Conservation (phyloP, 2,329 filamentous ascomycete species). For the Fusarium denticulatum region DNA sequence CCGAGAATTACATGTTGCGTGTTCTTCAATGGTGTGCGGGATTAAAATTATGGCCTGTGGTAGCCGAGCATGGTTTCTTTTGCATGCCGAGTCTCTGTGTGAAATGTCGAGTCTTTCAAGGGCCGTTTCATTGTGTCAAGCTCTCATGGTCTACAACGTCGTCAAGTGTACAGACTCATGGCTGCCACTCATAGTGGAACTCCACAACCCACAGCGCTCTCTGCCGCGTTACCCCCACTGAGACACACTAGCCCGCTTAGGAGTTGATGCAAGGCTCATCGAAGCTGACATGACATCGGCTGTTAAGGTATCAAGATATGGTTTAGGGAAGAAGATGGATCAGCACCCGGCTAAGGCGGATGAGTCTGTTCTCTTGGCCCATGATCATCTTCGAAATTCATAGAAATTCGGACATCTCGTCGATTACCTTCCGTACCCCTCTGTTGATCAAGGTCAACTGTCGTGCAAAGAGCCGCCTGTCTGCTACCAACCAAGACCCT, state of each 20-base stretch:
- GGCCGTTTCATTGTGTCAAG: not conserved
- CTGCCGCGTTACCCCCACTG: slow-evolving; percentile 14
- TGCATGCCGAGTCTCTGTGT: not conserved
- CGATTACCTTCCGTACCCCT: not conserved
- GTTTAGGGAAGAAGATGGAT: slow-evolving; percentile 5
- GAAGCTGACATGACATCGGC: slow-evolving; percentile 1
- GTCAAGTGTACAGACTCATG: not conserved
- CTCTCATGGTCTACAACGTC: not conserved
- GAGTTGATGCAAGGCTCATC: slow-evolving; percentile 19
- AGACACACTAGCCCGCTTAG: slow-evolving; percentile 28
- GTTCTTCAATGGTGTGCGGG: not conserved
- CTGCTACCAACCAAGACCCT: slow-evolving; percentile 30
- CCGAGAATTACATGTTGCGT: not conserved
- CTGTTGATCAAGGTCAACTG: slow-evolving; percentile 17
- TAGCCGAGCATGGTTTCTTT: not conserved
- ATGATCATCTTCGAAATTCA: not conserved
- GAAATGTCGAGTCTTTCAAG: not conserved
- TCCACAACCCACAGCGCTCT: not conserved
- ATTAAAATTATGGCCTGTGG: not conserved
- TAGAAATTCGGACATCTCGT: not conserved
- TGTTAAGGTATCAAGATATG: not conserved
- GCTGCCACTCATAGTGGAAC: not conserved
- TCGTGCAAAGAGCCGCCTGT: slow-evolving; percentile 24
- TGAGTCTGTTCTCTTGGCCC: not conserved
- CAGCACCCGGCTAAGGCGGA: not conserved